Base-by-base conservation (phyloP, 2,329 filamentous ascomycete species). In the Coleophoma crateriformis region DNA sequence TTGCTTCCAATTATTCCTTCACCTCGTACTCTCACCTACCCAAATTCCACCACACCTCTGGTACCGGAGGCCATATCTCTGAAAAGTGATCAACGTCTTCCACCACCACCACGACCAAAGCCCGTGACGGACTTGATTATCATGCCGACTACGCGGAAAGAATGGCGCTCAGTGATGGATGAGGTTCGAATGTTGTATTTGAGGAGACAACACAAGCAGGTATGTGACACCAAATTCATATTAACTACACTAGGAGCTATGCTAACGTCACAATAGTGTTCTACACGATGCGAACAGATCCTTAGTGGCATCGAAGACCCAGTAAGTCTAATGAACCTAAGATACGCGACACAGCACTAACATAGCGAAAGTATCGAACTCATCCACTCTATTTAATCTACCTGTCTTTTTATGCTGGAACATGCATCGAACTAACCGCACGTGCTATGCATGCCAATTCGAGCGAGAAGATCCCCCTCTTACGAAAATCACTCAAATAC, bases 381-480 rank as follows among this genome's bases (percentile, higher is more conserved):
- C 59, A 64, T 33, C 58, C 62, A 33, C 46, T 65, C 4, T 58
- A 64, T 48, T 56, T 50, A 12, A 60, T 65, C 12, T 64, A 61
- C 40, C 45, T 67, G 8, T 57, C 51, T n/a, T 66, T 64, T 48
- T 65, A 60, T 46, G 57, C 58, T 14, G 64, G 62, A 7, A 56
- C 53, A 17, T 61, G 57, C 15, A 47, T 64, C 15, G 61, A 66
- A 48, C 52, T 60, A 33, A 57, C 51, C 13, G 62, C 62, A 12
- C 53, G 54, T 3, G 50, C 54, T 15, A 55, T 64, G 7, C 50
- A 59, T 45, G 54, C 54, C 17, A 53, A 61, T 22, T 54, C 59
- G 7, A 49, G 47, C 33, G 37, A 50, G 45, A 63, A 62, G 46
- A 50, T 64, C n/a, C 56, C 56, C 2, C 53, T 64, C n/a, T 55